Percentiles rank a stretch among this genome's conserved stretches.
phyloP scores from a whole-genome alignment of 139 green algal genomes.

The Coelastrella sp. region DNA sequence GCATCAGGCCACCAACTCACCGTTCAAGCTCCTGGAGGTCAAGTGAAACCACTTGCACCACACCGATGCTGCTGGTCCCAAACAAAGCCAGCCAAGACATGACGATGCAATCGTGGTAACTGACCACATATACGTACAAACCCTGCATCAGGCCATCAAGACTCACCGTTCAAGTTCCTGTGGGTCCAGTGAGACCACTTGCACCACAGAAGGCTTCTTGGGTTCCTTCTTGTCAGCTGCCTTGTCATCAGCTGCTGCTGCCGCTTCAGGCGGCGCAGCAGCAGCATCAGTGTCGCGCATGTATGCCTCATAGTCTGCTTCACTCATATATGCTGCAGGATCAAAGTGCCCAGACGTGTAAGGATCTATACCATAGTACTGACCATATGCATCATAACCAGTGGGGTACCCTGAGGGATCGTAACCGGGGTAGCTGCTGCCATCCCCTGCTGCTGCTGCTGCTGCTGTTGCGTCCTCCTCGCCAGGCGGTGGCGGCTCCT shows the following conservation, averaged over 20 bases:
- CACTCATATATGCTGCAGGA: conserved; percentile 35
- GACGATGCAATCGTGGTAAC: too few species aligned
- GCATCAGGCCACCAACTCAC: neutral
- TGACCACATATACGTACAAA: neutral
- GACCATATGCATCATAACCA: neutral
- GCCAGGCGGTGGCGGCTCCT: conserved; percentile 22
- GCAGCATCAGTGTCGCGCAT: neutral
- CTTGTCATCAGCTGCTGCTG: conserved; percentile 14
- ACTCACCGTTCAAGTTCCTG: conserved; percentile 28
- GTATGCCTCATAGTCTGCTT: conserved; percentile 25
- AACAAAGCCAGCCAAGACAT: too few species aligned
- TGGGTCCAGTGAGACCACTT: conserved; percentile 38
- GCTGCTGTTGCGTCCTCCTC: conserved; percentile 39
- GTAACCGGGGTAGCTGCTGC: conserved; percentile 20
- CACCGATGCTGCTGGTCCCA: too few species aligned
- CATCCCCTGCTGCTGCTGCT: conserved; percentile 32
- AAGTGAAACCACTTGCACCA: too few species aligned
- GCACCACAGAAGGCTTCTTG: conserved; percentile 41
- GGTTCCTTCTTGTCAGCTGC: neutral
- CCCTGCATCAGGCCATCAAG: neutral
- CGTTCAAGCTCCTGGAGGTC: conserved; percentile 14
- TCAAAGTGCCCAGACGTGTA: conserved; percentile 3
- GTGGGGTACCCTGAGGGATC: neutral
- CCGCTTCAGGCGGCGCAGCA: neutral
- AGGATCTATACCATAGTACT: neutral